Evolutionary conservation across 345 rosid genomes (phyloP).

Genomic region (Populus nigra): DNA sequence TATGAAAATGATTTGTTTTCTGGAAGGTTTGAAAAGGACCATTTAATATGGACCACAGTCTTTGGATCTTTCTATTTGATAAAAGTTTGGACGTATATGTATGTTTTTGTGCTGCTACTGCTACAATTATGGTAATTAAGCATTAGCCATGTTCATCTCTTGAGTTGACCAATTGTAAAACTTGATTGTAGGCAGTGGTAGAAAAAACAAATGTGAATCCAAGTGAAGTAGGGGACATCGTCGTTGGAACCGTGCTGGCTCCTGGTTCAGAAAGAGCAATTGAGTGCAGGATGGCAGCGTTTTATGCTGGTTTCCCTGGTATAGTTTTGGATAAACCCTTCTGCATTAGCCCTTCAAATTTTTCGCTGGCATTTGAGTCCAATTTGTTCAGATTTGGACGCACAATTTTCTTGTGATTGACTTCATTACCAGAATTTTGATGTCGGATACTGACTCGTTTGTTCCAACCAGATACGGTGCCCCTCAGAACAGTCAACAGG

Average conservation of each 20-base stretch:
- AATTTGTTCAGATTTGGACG: background rate
- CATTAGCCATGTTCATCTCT: too few relatives aligned
- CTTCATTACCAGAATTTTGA: background rate
- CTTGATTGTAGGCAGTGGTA: slow-evolving; percentile 56
- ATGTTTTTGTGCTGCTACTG: too few relatives aligned
- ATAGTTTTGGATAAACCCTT: background rate
- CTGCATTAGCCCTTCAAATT: background rate
- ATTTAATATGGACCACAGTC: background rate
- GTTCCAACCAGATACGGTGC: slow-evolving; percentile 61
- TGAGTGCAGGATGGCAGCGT: slow-evolving; percentile 90
- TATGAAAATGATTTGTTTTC: too few relatives aligned
- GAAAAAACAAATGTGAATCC: slow-evolving; percentile 73
- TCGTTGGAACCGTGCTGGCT: slow-evolving; percentile 88
- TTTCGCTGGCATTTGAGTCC: background rate
- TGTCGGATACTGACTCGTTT: background rate
- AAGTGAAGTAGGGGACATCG: slow-evolving; percentile 83
- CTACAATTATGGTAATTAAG: too few relatives aligned
- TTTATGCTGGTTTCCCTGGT: slow-evolving; percentile 95
- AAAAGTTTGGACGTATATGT: too few relatives aligned
- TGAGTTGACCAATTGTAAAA: too few relatives aligned
- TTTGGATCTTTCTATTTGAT: too few relatives aligned
- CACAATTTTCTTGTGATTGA: too few relatives aligned
- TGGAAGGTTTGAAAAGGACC: background rate
- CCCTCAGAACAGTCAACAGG: slow-evolving; percentile 83
- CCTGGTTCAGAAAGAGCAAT: slow-evolving; percentile 80